Conservation (phyloP, 768 basidiomycete species). For the Chalciporus pseudorubinellus region DNA sequence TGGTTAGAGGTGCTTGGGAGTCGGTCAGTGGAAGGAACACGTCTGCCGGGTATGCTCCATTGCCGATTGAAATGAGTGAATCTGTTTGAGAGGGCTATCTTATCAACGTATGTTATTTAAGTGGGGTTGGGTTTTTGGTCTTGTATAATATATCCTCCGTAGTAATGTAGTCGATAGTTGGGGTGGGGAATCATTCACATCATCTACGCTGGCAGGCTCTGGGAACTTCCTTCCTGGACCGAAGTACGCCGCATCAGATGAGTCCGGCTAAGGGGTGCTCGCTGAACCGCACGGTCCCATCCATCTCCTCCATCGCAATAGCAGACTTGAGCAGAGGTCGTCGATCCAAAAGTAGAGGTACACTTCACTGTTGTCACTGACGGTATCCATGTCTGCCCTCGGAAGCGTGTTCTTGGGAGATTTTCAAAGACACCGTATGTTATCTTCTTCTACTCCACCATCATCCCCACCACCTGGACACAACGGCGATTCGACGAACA, state of each 20-base stretch:
- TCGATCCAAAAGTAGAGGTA: not conserved
- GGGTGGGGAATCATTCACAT: no score
- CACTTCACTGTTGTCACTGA: not conserved
- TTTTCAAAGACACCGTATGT: constrained; percentile 59
- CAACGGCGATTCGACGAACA: constrained; percentile 13
- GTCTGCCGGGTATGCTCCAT: constrained; percentile 59
- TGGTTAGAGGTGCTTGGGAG: constrained; percentile 51
- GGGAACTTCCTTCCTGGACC: not conserved
- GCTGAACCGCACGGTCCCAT: no score
- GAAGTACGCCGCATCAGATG: not conserved
- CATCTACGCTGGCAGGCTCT: no score
- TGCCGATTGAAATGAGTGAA: constrained; percentile 66
- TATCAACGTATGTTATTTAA: not conserved
- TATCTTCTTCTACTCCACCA: constrained; percentile 57
- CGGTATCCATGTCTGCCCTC: constrained; percentile 47
- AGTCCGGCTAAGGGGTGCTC: no score
- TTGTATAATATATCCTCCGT: not conserved
- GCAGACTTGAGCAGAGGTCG: not conserved
- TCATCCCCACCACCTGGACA: constrained; percentile 39
- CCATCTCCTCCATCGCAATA: not conserved
- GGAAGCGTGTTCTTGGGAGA: constrained; percentile 85
- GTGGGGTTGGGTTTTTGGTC: no score
- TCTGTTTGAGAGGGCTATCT: constrained; percentile 22
- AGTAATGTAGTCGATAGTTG: no score
- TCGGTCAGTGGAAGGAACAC: constrained; percentile 39